Evolutionary conservation across 768 basidiomycete species (phyloP), one percentile per base, ranked within the genome.

Genomic region (Collybia nuda): DNA sequence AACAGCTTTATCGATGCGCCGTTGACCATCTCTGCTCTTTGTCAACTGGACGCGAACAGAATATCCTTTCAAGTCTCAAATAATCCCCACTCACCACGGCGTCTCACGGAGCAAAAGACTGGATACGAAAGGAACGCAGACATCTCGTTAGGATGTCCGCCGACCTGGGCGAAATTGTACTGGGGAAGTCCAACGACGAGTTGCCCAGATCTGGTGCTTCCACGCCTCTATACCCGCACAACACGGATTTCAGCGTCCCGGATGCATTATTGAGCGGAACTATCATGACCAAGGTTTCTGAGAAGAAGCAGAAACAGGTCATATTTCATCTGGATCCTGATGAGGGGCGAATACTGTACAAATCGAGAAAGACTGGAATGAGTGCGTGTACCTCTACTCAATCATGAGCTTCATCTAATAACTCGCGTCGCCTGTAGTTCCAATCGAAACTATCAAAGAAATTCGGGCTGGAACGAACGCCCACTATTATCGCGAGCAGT

Each of bases 401-500:
- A 73, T 52, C 72, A 76, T 35, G 47, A 28, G 6, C 35, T 39
- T 21, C 38, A 36, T 17, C 19, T 7, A n/a, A 22, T 28, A 26
- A 26, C 26, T 48, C 17, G 47, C 23, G 47, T 41, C 42, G 32
- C 15, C 17, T 47, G 15, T 52, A 97, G 94, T 96, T 42, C 84
- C 87, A 2, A 87, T 96, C 52, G 91, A 93, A 65, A 83, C 81
- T 56, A 92, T 97, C 67, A 90, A 92, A 54, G 94, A 97, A 63
- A 80, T 97, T 17, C 88, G 94, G 18, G 78, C 85, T 3, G 90
- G 87, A 6, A 63, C 81, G 1, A 86, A 90, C 44, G 86, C 89
- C 2, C 76, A 84, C 8, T 85, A 87, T 65, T 85, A 90, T 62
- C 83, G 88, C 52, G 79, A 86, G 50, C 86, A 86, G 57, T 88